Evolutionary conservation across 2,329 filamentous ascomycete genomes (phyloP).

Genomic region (Ploettnerulaceae sp.): DNA sequence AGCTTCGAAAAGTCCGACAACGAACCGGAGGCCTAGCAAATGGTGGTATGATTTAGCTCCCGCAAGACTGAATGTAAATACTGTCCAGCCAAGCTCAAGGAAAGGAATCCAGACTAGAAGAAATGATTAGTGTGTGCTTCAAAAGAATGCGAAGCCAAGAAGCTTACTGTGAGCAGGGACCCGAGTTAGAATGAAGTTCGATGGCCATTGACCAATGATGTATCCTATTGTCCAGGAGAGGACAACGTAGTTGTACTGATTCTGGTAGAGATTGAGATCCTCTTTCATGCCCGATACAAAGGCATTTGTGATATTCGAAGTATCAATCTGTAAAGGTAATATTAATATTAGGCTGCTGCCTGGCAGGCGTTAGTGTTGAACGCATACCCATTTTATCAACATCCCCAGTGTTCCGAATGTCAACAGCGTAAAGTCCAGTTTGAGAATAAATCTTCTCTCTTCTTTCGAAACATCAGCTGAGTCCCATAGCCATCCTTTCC

Average conservation of each 20-base stretch:
- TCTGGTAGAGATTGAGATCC: constrained; percentile 44
- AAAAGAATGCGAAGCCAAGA: neutral
- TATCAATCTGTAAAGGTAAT: constrained; percentile 31
- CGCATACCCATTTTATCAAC: constrained; percentile 19
- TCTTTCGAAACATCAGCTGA: constrained; percentile 46
- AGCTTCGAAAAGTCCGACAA: constrained; percentile 49
- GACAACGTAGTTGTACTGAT: constrained; percentile 48
- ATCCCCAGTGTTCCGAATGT: constrained; percentile 18
- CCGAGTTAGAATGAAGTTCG: constrained; percentile 47
- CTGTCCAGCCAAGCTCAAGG: constrained; percentile 50
- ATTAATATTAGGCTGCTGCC: too few species aligned
- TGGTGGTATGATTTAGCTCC: constrained; percentile 44
- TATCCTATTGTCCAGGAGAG: constrained; percentile 50
- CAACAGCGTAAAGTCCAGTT: constrained; percentile 27
- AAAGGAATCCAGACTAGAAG: constrained; percentile 53
- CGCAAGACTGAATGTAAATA: constrained; percentile 36
- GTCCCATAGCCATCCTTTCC: constrained; percentile 49
- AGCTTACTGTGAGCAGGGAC: constrained; percentile 39
- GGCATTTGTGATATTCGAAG: constrained; percentile 43
- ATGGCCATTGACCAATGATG: constrained; percentile 45
- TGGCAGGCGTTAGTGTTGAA: neutral
- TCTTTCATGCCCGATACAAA: constrained; percentile 48
- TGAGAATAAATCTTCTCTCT: constrained; percentile 44
- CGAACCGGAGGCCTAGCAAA: constrained; percentile 54
- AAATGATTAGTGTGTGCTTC: neutral